Evolutionary conservation across 2,329 filamentous ascomycete genomes (phyloP).

Genomic region (Diplodia seriata): DNA sequence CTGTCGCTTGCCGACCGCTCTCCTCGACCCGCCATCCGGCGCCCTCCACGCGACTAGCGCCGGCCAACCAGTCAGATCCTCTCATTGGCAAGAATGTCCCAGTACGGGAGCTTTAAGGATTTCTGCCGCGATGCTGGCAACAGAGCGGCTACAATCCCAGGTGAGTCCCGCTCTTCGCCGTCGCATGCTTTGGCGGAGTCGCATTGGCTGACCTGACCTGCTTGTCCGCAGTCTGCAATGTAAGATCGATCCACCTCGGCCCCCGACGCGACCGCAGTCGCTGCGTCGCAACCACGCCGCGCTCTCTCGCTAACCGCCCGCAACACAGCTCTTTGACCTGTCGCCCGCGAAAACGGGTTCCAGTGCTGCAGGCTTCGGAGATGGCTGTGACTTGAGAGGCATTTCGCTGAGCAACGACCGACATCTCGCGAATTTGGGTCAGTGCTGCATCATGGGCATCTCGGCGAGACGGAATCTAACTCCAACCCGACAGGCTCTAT

Average conservation of each 20-base stretch:
- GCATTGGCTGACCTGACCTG: conserved; percentile 34
- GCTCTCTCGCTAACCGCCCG: conserved; percentile 41
- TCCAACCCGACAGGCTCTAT: conserved; percentile 74
- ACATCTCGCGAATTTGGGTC: conserved; percentile 83
- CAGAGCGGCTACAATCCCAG: conserved; percentile 49
- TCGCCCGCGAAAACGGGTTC: conserved; percentile 54
- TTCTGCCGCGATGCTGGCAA: conserved; percentile 60
- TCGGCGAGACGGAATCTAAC: conserved; percentile 28
- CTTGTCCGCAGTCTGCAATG: conserved; percentile 55
- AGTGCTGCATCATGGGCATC: conserved; percentile 43
- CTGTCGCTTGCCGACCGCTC: conserved; percentile 5
- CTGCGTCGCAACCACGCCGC: conserved; percentile 25
- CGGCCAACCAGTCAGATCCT: conserved; percentile 17
- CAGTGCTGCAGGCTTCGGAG: neutral
- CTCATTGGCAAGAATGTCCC: conserved; percentile 39
- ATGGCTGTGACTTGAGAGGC: conserved; percentile 75
- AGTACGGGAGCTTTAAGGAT: conserved; percentile 51
- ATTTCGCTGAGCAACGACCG: conserved; percentile 72
- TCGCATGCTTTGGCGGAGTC: neutral
- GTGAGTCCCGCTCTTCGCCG: conserved; percentile 42
- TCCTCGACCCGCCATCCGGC: conserved; percentile 18
- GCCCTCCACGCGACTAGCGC: conserved; percentile 17
- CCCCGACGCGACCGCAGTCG: conserved; percentile 24
- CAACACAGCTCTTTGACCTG: conserved; percentile 67
- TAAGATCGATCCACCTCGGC: conserved; percentile 41